phyloP scores from a whole-genome alignment of 2,329 filamentous ascomycete genomes.

The Pezicula neosporulosa region DNA sequence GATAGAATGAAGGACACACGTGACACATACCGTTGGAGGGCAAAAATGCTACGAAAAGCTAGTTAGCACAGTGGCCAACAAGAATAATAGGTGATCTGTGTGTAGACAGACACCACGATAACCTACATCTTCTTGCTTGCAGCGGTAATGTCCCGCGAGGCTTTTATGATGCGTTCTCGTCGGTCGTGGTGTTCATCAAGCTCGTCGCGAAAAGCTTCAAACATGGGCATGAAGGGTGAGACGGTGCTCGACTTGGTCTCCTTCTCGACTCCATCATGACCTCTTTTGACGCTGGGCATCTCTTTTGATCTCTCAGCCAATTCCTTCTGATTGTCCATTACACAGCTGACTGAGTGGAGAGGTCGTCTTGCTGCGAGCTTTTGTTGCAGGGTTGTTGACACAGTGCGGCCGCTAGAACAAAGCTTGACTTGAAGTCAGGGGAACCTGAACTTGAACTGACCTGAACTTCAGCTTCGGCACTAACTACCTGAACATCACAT shows the following conservation, averaged over 20 bases:
- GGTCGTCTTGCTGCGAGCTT: background rate
- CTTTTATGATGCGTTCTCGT: constrained; percentile 85
- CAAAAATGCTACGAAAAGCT: constrained; percentile 63
- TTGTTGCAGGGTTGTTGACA: no score
- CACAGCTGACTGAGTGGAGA: background rate
- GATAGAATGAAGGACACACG: background rate
- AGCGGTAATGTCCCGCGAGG: constrained; percentile 86
- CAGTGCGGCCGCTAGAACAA: no score
- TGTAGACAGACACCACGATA: background rate
- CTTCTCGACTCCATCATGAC: constrained; percentile 46
- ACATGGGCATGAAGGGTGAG: constrained; percentile 65
- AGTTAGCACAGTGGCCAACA: constrained; percentile 10
- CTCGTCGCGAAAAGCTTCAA: constrained; percentile 80
- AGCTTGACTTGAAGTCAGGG: no score
- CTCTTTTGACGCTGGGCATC: constrained; percentile 45
- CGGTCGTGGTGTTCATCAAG: constrained; percentile 94
- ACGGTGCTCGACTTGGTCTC: constrained; percentile 16
- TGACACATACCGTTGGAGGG: constrained; percentile 66
- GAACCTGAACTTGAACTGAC: no score
- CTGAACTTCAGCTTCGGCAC: no score
- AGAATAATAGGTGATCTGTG: background rate
- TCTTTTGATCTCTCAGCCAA: constrained; percentile 17
- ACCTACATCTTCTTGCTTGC: constrained; percentile 93
- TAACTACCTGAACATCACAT: no score
- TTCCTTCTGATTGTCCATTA: background rate